A percentile compares a stretch with the other conserved stretches of the same genome.
Evolutionary conservation across 257 asterid species (phyloP).

Genomic region (Penstemon eatonii): DNA sequence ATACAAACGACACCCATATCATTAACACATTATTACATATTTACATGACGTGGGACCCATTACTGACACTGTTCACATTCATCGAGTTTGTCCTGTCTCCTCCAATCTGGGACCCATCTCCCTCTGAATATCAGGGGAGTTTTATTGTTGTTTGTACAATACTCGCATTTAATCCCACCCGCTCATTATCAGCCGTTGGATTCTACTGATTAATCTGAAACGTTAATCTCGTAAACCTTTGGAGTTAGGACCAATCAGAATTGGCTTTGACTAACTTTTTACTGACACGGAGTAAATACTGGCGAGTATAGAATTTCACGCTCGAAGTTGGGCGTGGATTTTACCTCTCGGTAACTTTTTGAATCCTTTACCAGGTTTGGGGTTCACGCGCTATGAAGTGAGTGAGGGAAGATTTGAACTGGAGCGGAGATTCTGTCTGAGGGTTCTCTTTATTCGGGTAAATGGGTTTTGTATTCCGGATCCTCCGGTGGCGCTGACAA

Average conservation of each 20-base stretch:
- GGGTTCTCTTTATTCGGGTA: conserved; percentile 32
- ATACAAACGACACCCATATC: conserved; percentile 34
- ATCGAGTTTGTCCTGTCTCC: conserved; percentile 44
- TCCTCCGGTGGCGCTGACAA: conserved; percentile 67
- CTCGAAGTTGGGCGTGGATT: background rate
- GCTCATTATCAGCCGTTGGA: conserved; percentile 21
- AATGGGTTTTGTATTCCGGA: conserved; percentile 48
- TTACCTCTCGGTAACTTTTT: background rate
- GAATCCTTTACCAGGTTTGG: background rate
- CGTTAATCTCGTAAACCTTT: conserved; percentile 21
- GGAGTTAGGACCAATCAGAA: conserved; percentile 18
- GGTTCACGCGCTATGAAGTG: conserved; percentile 5
- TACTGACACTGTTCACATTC: conserved; percentile 30
- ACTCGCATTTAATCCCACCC: conserved; percentile 35
- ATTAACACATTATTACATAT: conserved; percentile 65
- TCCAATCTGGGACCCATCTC: conserved; percentile 29
- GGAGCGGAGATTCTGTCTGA: conserved; percentile 4
- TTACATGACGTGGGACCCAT: conserved; percentile 41
- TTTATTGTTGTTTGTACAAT: conserved; percentile 29
- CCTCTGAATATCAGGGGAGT: conserved; percentile 26
- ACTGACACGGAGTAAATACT: conserved; percentile 36
- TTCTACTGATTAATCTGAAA: background rate
- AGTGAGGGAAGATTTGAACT: background rate
- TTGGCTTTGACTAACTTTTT: conserved; percentile 26
- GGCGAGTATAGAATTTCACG: background rate